phyloP scores from a whole-genome alignment of 768 basidiomycete species.

The Suillus paluster region DNA sequence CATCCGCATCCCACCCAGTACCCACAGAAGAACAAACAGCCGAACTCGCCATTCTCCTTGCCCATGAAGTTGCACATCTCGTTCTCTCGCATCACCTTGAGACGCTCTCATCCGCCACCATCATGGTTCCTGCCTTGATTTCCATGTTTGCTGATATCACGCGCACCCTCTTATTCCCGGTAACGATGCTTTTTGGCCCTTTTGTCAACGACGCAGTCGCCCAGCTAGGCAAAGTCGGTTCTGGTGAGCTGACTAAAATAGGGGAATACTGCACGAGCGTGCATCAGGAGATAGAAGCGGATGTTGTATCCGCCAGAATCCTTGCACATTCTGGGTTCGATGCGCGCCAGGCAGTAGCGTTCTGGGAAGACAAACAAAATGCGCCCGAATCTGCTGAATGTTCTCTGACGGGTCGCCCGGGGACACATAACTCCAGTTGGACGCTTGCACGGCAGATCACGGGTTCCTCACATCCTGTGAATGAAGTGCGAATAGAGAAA shows the following conservation, averaged over 20 bases:
- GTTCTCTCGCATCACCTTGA: constrained; percentile 91
- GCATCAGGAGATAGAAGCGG: constrained; percentile 91
- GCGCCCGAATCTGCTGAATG: constrained; percentile 21
- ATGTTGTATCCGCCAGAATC: constrained; percentile 86
- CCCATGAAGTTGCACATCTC: constrained; percentile 94
- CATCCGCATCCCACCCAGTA: constrained; percentile 44
- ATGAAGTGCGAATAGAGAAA: constrained; percentile 44
- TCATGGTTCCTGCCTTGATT: constrained; percentile 80
- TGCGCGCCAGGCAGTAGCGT: constrained; percentile 76
- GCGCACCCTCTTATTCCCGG: constrained; percentile 80
- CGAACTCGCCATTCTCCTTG: constrained; percentile 86
- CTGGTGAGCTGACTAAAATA: constrained; percentile 72
- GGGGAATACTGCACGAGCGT: constrained; percentile 79
- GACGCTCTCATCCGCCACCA: constrained; percentile 81
- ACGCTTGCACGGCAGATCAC: constrained; percentile 34
- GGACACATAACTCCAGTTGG: constrained; percentile 15
- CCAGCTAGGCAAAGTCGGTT: constrained; percentile 75
- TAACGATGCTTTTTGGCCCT: constrained; percentile 92
- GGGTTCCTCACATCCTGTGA: constrained; percentile 50
- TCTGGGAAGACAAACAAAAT: constrained; percentile 74
- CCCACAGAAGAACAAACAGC: constrained; percentile 85
- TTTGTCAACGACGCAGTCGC: constrained; percentile 95
- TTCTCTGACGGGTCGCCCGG: constrained; percentile 20
- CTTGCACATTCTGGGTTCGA: constrained; percentile 93
- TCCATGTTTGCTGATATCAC: constrained; percentile 79